Conservation (phyloP, 2,329 filamentous ascomycete genomes). For the Aspergillus fischeri region DNA sequence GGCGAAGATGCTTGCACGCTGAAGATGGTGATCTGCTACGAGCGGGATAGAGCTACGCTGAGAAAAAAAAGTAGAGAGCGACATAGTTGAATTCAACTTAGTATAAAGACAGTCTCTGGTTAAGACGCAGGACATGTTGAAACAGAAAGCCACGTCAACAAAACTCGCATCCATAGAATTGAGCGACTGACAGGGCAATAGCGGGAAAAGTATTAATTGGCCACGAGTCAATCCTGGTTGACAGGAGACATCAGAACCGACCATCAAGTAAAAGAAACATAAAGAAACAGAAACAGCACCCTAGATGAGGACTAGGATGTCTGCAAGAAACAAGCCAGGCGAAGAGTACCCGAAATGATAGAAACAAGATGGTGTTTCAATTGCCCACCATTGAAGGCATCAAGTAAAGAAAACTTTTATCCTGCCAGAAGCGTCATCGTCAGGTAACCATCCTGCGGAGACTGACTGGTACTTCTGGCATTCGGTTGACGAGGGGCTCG, state of each 20-base stretch:
- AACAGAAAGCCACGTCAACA: background rate
- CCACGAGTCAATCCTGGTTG: constrained; percentile 49
- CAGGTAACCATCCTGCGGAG: constrained; percentile 8
- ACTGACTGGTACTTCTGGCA: constrained; percentile 23
- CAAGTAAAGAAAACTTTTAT: constrained; percentile 28
- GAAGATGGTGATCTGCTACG: background rate
- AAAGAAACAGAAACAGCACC: background rate
- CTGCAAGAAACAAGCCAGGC: constrained; percentile 4
- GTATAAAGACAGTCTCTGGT: background rate
- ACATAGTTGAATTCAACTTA: background rate
- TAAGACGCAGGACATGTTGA: background rate
- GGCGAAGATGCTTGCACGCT: background rate
- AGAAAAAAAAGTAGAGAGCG: background rate
- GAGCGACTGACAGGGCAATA: constrained; percentile 6
- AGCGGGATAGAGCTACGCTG: background rate
- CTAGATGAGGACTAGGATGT: background rate
- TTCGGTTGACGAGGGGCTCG: constrained; percentile 27
- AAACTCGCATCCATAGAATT: background rate
- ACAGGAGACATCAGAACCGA: constrained; percentile 51
- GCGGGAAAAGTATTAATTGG: constrained; percentile 21
- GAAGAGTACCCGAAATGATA: constrained; percentile 3
- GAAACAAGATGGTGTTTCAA: constrained; percentile 2
- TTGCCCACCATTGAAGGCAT: constrained; percentile 1
- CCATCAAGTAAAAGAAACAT: constrained; percentile 18
- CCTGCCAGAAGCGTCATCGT: constrained; percentile 17